These are phyloP conservation scores for Madurella mycetomatis DNA, from an alignment of 2,329 filamentous ascomycete species.

Conservation along the genomic window DNA sequence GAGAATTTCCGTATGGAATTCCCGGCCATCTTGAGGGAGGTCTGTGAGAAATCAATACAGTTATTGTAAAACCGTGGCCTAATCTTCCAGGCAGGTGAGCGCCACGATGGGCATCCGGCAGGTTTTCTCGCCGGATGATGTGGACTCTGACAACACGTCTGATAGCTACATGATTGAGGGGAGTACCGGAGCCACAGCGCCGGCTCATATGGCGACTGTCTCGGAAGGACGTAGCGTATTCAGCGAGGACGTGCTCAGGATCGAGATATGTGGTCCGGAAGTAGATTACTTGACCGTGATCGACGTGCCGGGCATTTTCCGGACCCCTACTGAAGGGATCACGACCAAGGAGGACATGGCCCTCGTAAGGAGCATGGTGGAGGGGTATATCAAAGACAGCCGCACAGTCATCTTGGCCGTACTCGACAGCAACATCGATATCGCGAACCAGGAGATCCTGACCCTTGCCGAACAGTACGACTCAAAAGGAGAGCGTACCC, in stretches of 20 bases:
- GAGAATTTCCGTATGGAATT: conserved; percentile 17
- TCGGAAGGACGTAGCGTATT: conserved; percentile 32
- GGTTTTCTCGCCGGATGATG: conserved; percentile 13
- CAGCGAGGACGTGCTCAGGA: conserved; percentile 44
- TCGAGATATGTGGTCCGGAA: conserved; percentile 43
- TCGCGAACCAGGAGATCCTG: conserved; percentile 39
- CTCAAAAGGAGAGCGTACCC: conserved; percentile 37
- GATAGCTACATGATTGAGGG: conserved; percentile 36
- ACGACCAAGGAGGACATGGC: conserved; percentile 44
- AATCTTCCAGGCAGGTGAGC: conserved; percentile 13
- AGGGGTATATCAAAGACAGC: conserved; percentile 41
- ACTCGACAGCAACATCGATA: conserved; percentile 38
- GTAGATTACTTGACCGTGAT: conserved; percentile 49
- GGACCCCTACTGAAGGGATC: conserved; percentile 34
- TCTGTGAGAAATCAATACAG: background rate
- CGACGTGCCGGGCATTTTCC: conserved; percentile 54
- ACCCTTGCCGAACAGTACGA: conserved; percentile 39
- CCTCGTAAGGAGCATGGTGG: conserved; percentile 46
- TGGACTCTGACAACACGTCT: background rate
- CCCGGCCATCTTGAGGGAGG: conserved; percentile 16
- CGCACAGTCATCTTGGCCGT: conserved; percentile 50
- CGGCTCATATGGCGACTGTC: background rate
- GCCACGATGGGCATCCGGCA: conserved; percentile 19
- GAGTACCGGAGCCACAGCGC: too few relatives aligned
- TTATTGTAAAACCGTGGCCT: background rate